A percentile compares a stretch with the other conserved stretches of the same genome.
These are phyloP conservation scores for Thermoascus crustaceus DNA, from an alignment of 2,329 filamentous ascomycete genomes.

Conservation along the genomic window DNA sequence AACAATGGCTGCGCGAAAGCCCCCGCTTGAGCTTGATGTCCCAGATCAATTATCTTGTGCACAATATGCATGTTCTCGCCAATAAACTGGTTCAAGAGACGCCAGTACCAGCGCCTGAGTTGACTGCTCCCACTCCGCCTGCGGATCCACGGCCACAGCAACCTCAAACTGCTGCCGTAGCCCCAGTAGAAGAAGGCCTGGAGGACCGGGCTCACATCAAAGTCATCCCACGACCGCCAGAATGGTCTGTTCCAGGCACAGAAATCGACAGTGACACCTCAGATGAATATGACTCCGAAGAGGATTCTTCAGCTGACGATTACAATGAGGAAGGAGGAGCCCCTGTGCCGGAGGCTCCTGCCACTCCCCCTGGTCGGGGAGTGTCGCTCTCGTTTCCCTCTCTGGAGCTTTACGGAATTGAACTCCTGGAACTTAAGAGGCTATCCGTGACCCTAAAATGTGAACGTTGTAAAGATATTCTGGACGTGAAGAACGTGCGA, in stretches of 20 bases:
- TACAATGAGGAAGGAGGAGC: slow-evolving; percentile 39
- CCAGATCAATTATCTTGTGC: slow-evolving; percentile 65
- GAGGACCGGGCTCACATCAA: slow-evolving; percentile 58
- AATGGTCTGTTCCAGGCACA: slow-evolving; percentile 51
- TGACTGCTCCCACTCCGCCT: slow-evolving; percentile 10
- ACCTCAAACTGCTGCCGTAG: slow-evolving; percentile 9
- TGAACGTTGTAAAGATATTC: slow-evolving; percentile 64
- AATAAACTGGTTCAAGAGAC: slow-evolving; percentile 40
- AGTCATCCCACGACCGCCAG: slow-evolving; percentile 65
- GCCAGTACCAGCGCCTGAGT: slow-evolving; percentile 4
- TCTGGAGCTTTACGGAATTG: slow-evolving; percentile 67
- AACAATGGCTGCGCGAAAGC: slow-evolving; percentile 48
- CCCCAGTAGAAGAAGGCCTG: slow-evolving; percentile 6
- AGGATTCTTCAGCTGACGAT: slow-evolving; percentile 36
- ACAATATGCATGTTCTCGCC: slow-evolving; percentile 61
- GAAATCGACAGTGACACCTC: slow-evolving; percentile 30
- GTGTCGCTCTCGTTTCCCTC: slow-evolving; percentile 73
- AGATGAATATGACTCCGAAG: slow-evolving; percentile 39
- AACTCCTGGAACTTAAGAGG: slow-evolving; percentile 61
- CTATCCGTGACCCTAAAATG: slow-evolving; percentile 69
- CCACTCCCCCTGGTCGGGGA: slow-evolving; percentile 52
- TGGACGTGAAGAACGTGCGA: slow-evolving; percentile 61
- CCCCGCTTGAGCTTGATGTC: slow-evolving; percentile 59
- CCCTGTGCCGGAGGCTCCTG: slow-evolving; percentile 23
- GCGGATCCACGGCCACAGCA: slow-evolving; percentile 9